A percentile compares a stretch with the other conserved stretches of the same genome.
These are phyloP conservation scores for Aristolochia contorta DNA, from an alignment of 164 flowering plant species.

Conservation along the genomic window DNA sequence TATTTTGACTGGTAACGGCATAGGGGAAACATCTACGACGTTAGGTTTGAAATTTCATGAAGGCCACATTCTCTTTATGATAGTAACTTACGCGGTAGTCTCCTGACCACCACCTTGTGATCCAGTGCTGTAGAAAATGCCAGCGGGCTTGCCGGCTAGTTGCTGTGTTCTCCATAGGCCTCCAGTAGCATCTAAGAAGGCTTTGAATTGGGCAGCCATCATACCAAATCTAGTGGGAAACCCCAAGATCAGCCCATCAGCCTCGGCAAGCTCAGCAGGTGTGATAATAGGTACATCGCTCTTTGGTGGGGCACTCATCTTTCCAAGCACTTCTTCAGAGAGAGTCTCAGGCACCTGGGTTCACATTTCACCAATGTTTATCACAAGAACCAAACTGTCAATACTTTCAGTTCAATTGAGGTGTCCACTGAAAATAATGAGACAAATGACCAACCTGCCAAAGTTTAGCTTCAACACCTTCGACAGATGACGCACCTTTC, in stretches of 20 bases:
- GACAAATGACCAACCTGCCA: conserved; percentile 49
- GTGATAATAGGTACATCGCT: conserved; percentile 58
- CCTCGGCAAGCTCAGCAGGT: conserved; percentile 70
- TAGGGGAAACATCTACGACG: background rate
- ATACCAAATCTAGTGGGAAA: conserved; percentile 92
- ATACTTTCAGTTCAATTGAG: background rate
- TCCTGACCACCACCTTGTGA: conserved; percentile 95
- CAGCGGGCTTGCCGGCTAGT: conserved; percentile 90
- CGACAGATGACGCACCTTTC: conserved; percentile 77
- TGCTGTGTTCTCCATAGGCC: conserved; percentile 75
- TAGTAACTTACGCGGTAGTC: conserved; percentile 63
- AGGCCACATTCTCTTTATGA: background rate
- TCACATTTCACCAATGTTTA: background rate
- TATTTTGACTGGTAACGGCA: background rate
- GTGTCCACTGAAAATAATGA: too few relatives aligned
- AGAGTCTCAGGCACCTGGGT: conserved; percentile 78
- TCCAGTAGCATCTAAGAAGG: conserved; percentile 82
- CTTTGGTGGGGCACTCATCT: conserved; percentile 90
- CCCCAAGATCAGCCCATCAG: conserved; percentile 81
- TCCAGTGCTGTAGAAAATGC: conserved; percentile 78
- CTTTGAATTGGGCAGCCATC: conserved; percentile 94
- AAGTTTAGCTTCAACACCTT: conserved; percentile 68
- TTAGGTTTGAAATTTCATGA: too few relatives aligned
- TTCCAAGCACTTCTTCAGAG: conserved; percentile 58
- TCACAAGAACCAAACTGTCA: background rate